Conservation (phyloP, 2,329 filamentous ascomycete genomes). For the Nemania abortiva region DNA sequence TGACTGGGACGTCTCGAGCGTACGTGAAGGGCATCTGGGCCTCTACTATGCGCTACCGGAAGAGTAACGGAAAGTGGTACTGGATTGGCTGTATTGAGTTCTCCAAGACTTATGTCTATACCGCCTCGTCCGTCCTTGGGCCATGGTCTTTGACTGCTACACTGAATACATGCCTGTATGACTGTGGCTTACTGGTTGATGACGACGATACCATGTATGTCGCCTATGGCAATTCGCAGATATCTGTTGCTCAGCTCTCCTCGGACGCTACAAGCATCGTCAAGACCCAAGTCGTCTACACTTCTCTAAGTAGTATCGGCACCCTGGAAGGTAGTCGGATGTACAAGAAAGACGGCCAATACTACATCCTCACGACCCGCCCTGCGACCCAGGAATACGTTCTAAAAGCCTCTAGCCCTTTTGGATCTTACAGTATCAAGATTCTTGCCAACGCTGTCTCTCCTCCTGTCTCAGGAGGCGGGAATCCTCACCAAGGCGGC, state of each 20-base stretch:
- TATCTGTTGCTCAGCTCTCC: conserved; percentile 65
- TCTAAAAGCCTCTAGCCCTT: conserved; percentile 62
- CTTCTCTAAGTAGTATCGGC: conserved; percentile 32
- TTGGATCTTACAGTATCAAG: conserved; percentile 64
- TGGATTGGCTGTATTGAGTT: conserved; percentile 68
- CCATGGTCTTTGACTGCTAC: conserved; percentile 58
- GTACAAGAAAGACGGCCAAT: conserved; percentile 68
- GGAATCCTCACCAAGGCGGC: conserved; percentile 66
- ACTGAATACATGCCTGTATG: conserved; percentile 64
- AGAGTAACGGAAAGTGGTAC: conserved; percentile 42
- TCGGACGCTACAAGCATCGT: conserved; percentile 58
- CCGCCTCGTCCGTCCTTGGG: conserved; percentile 56
- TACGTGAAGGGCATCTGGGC: conserved; percentile 47
- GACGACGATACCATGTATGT: conserved; percentile 71
- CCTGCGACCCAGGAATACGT: conserved; percentile 62
- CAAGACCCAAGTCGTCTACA: conserved; percentile 52
- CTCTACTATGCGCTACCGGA: conserved; percentile 42
- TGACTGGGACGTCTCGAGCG: conserved; percentile 32
- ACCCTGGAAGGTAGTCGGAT: conserved; percentile 55
- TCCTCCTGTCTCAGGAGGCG: conserved; percentile 59
- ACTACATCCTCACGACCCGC: conserved; percentile 66
- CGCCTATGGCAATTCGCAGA: conserved; percentile 63
- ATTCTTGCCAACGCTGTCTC: conserved; percentile 58
- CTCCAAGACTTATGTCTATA: conserved; percentile 66
- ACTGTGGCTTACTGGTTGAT: conserved; percentile 67